Evolutionary conservation across 352 stramenopile genomes (phyloP).

Genomic region (Phytophthora boehmeriae): DNA sequence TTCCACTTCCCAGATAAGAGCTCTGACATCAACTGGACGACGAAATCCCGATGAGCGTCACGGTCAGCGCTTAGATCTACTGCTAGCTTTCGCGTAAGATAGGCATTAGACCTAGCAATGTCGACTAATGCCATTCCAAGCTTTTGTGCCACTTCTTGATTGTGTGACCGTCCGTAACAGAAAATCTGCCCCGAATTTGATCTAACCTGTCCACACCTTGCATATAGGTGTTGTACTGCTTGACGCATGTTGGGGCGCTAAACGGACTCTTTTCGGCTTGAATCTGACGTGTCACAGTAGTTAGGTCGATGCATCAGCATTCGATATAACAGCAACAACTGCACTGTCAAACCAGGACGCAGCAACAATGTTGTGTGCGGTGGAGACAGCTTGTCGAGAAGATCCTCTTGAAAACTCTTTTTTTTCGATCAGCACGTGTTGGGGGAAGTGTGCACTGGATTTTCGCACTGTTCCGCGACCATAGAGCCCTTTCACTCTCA

Average conservation of each 20-base stretch:
- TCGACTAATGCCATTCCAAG: constrained; percentile 24
- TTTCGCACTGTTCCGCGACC: neutral
- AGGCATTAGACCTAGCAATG: constrained; percentile 33
- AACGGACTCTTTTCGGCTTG: neutral
- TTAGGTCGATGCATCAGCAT: neutral
- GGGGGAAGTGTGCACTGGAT: neutral
- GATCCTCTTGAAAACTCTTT: neutral
- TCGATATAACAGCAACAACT: neutral
- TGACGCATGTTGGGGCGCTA: neutral
- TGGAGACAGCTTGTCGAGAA: neutral
- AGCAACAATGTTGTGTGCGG: neutral
- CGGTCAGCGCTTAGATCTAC: neutral
- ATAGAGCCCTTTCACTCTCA: neutral
- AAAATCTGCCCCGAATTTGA: constrained; percentile 32
- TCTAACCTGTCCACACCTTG: constrained; percentile 1
- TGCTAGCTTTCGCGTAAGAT: constrained; percentile 10
- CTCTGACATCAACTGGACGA: constrained; percentile 3
- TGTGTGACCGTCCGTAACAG: constrained; percentile 30
- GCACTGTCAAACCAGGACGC: neutral
- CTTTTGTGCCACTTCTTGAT: constrained; percentile 43
- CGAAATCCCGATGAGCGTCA: constrained; percentile 9
- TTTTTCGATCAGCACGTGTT: neutral
- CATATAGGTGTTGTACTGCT: neutral
- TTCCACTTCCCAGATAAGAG: neutral
- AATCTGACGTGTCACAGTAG: neutral